Conservation (phyloP, 2,329 filamentous ascomycete species). For the Blastomyces percursus region DNA sequence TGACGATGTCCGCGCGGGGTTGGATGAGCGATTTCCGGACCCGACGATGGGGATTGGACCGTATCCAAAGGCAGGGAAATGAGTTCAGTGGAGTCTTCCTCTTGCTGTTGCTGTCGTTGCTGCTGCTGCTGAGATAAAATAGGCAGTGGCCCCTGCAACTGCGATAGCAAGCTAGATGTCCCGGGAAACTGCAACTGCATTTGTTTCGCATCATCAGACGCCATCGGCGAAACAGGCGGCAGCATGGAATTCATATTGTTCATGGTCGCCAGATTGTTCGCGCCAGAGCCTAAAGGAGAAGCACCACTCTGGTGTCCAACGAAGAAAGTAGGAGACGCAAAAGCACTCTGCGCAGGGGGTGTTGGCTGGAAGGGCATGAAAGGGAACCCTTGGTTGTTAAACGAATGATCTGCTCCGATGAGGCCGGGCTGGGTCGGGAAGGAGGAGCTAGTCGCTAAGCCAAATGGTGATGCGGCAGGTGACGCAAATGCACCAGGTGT, state of each 20-base stretch:
- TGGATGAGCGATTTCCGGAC: constrained; percentile 46
- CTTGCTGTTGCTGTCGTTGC: constrained; percentile 13
- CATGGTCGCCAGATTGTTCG: constrained; percentile 19
- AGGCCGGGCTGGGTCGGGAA: constrained; percentile 27
- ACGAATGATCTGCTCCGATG: constrained; percentile 46
- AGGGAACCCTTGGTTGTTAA: constrained; percentile 53
- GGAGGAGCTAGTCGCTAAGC: constrained; percentile 40
- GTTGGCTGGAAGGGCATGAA: constrained; percentile 54
- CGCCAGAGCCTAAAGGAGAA: constrained; percentile 51
- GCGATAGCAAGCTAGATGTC: neutral
- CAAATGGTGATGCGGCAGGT: constrained; percentile 57
- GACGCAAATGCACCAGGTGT: constrained; percentile 57
- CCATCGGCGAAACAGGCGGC: constrained; percentile 55
- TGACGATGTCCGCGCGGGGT: constrained; percentile 54
- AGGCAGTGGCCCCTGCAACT: constrained; percentile 5
- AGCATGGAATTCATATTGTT: constrained; percentile 39
- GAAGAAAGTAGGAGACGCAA: constrained; percentile 35
- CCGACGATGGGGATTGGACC: constrained; percentile 10
- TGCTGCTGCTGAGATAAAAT: constrained; percentile 12
- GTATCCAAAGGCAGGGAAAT: constrained; percentile 12
- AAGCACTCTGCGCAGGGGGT: constrained; percentile 38
- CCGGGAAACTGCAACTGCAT: constrained; percentile 16
- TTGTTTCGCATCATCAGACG: constrained; percentile 39
- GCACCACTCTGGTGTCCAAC: constrained; percentile 27
- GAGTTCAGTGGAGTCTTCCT: constrained; percentile 7